A percentile compares a stretch with the other conserved stretches of the same genome.
Conservation (phyloP, 176 grass and related monocot genomes). For the Avena insularis region DNA sequence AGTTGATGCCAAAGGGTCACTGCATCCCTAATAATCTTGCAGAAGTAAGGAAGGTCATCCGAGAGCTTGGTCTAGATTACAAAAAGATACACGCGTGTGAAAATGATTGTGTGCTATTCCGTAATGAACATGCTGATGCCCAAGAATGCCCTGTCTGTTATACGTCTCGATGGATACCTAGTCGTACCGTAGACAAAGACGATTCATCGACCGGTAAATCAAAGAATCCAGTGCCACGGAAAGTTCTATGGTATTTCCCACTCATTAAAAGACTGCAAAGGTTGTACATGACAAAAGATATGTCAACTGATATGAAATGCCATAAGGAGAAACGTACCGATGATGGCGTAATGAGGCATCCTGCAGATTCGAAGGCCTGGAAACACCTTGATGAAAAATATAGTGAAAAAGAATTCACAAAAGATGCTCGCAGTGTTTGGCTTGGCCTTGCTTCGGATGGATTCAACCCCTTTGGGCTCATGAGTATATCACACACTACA, state of each 20-base stretch:
- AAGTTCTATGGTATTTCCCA: neutral
- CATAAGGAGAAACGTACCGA: neutral
- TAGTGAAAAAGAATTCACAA: neutral
- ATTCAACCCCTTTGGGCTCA: slow-evolving; percentile 2
- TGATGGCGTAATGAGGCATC: neutral
- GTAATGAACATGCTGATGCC: too few species aligned
- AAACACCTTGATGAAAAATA: neutral
- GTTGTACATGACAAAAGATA: neutral
- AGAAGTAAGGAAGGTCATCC: too few species aligned
- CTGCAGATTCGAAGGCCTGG: neutral
- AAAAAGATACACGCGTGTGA: too few species aligned
- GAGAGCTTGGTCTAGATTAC: too few species aligned
- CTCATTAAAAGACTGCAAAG: neutral
- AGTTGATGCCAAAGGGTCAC: too few species aligned
- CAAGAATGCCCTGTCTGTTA: too few species aligned
- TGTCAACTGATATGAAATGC: neutral
- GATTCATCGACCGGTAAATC: too few species aligned
- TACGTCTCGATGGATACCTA: too few species aligned
- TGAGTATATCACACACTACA: slow-evolving; percentile 2
- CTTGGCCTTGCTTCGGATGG: neutral
- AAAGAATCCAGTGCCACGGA: neutral
- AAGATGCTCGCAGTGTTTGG: neutral
- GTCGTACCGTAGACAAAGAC: too few species aligned
- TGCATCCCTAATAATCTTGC: too few species aligned
- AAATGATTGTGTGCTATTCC: too few species aligned